Evolutionary conservation across 2,329 filamentous ascomycete genomes (phyloP).

Genomic region (Plenodomus lindquistii): DNA sequence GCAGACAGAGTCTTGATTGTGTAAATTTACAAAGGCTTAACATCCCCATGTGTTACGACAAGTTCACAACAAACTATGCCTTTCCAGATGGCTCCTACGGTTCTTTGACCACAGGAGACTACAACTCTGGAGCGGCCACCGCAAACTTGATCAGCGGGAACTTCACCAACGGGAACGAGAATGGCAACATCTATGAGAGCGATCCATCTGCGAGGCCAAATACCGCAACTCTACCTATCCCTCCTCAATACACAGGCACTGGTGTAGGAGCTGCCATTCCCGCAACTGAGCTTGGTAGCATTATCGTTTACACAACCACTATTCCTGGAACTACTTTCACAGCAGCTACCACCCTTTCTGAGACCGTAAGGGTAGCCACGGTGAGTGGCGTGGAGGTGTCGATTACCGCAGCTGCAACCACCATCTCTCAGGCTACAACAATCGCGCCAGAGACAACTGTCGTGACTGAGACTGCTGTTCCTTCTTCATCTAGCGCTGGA

Average conservation of each 20-base stretch:
- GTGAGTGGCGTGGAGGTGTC: constrained; percentile 20
- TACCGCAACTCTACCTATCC: constrained; percentile 49
- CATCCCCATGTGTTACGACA: constrained; percentile 57
- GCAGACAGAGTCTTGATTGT: constrained; percentile 46
- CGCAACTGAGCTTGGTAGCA: constrained; percentile 47
- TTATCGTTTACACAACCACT: constrained; percentile 42
- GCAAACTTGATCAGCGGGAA: constrained; percentile 53
- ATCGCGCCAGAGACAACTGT: constrained; percentile 23
- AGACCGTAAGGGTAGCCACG: constrained; percentile 20
- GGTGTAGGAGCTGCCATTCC: constrained; percentile 54
- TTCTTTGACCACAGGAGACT: constrained; percentile 50
- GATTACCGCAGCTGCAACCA: constrained; percentile 24
- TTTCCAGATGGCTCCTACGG: constrained; percentile 54
- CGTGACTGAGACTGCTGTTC: constrained; percentile 20
- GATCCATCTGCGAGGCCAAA: constrained; percentile 47
- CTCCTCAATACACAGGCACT: constrained; percentile 51
- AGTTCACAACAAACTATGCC: constrained; percentile 56
- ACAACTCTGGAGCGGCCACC: constrained; percentile 43
- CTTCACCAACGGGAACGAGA: constrained; percentile 46
- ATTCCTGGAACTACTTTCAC: constrained; percentile 32
- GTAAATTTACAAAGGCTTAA: constrained; percentile 46
- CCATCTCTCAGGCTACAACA: constrained; percentile 27
- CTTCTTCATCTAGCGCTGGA: constrained; percentile 18
- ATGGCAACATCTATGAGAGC: constrained; percentile 52
- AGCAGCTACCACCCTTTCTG: constrained; percentile 24